phyloP scores from a whole-genome alignment of 306 rosid species.

The Elaeagnus macrophylla region DNA sequence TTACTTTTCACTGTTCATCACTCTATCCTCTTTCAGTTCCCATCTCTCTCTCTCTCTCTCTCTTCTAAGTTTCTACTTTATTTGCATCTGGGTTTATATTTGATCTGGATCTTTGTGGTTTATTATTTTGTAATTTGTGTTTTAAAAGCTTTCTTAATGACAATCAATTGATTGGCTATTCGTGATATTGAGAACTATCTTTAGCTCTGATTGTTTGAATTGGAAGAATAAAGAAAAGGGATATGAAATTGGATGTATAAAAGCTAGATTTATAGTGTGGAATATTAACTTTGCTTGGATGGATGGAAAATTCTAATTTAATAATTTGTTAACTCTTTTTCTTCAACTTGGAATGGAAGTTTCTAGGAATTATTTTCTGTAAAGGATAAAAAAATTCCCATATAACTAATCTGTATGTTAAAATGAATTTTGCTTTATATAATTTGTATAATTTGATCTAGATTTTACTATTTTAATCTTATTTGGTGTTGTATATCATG shows the following conservation, averaged over 20 bases:
- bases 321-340: not conserved
- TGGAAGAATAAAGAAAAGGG: conserved; percentile 5
- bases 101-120: not conserved
- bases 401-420: too few species aligned
- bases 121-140: not conserved
- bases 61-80: not conserved
- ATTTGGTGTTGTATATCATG: too few species aligned
- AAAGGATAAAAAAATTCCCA: too few species aligned
- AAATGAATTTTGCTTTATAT: not conserved
- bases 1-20: too few species aligned
- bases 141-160: too few species aligned
- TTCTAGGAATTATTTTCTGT: too few species aligned
- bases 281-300: not conserved
- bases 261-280: not conserved
- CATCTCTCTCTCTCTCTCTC: conserved; percentile 1
- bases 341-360: not conserved
- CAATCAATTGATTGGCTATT: not conserved
- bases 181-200: conserved; percentile 2
- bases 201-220: conserved; percentile 10
- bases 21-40: not conserved
- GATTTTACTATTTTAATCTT: too few species aligned
- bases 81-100: not conserved
- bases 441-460: not conserved
- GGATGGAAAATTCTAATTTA: not conserved
- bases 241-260: too few species aligned